Percentiles rank a stretch among this genome's conserved stretches.
Evolutionary conservation across 306 rosid genomes (phyloP).

Genomic region (Rubus parviflorus): DNA sequence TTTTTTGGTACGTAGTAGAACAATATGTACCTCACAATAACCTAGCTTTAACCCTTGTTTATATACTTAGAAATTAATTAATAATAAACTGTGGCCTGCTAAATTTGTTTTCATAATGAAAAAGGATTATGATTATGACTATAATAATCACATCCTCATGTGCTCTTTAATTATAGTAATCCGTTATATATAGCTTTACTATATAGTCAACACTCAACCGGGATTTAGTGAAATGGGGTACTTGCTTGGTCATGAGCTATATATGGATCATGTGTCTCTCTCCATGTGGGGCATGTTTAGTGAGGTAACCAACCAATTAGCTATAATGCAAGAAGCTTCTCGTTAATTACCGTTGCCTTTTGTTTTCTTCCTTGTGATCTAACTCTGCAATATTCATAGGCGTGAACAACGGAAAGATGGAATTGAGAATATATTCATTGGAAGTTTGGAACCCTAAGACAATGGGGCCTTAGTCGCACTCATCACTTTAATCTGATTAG

Average conservation of each 20-base stretch:
- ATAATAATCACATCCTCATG: slow-evolving; percentile 20
- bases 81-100: slow-evolving; percentile 13
- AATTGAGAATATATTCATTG: slow-evolving; percentile 14
- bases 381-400: slow-evolving; percentile 1
- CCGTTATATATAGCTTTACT: background rate
- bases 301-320: slow-evolving; percentile 10
- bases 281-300: slow-evolving; percentile 25
- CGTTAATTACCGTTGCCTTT: background rate
- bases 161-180: slow-evolving; percentile 13
- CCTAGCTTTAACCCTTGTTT: background rate
- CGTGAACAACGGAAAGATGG: slow-evolving; percentile 48
- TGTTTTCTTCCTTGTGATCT: background rate
- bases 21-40: background rate
- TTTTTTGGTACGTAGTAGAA: background rate
- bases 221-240: background rate
- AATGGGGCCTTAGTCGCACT: slow-evolving; percentile 36
- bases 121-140: background rate
- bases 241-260: slow-evolving; percentile 1
- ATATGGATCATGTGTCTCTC: too few relatives aligned
- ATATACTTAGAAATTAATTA: background rate
- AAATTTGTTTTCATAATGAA: slow-evolving; percentile 12
- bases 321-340: background rate
- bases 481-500: background rate
- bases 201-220: slow-evolving; percentile 22
- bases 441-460: slow-evolving; percentile 26